Evolutionary conservation across 352 stramenopile genomes (phyloP).

Genomic region (Pythium guiyangense): DNA sequence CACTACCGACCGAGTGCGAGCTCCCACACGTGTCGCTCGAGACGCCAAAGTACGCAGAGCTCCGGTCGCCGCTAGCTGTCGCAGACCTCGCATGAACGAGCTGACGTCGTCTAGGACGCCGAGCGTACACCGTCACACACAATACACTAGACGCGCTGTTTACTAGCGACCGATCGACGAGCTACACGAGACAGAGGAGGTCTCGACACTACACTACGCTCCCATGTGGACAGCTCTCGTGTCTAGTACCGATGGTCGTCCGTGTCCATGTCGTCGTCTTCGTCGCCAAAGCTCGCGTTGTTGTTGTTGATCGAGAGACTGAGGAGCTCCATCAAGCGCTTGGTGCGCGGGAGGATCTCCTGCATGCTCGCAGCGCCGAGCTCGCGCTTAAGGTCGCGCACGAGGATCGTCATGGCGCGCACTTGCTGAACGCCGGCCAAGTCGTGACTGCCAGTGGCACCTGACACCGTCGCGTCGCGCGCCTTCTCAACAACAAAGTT

Average conservation of each 20-base stretch:
- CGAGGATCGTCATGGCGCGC: constrained; percentile 60
- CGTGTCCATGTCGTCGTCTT: constrained; percentile 12
- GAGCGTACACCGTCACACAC: too few relatives aligned
- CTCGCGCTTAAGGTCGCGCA: constrained; percentile 76
- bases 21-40: constrained; percentile 16
- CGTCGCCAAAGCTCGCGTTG: constrained; percentile 1
- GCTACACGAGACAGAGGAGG: too few relatives aligned
- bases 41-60: constrained; percentile 13
- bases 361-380: constrained; percentile 64
- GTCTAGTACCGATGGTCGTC: neutral
- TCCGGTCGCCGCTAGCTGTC: neutral
- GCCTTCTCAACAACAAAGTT: constrained; percentile 71
- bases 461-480: neutral
- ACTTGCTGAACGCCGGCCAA: constrained; percentile 68
- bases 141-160: too few relatives aligned
- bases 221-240: too few relatives aligned
- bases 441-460: constrained; percentile 19
- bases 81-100: neutral
- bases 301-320: constrained; percentile 60
- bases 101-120: too few relatives aligned
- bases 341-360: constrained; percentile 72
- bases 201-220: too few relatives aligned
- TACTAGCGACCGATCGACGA: too few relatives aligned
- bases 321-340: constrained; percentile 77
- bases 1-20: constrained; percentile 8